Conservation (phyloP, 306 rosid species). For the Herpetospermum pedunculosum region DNA sequence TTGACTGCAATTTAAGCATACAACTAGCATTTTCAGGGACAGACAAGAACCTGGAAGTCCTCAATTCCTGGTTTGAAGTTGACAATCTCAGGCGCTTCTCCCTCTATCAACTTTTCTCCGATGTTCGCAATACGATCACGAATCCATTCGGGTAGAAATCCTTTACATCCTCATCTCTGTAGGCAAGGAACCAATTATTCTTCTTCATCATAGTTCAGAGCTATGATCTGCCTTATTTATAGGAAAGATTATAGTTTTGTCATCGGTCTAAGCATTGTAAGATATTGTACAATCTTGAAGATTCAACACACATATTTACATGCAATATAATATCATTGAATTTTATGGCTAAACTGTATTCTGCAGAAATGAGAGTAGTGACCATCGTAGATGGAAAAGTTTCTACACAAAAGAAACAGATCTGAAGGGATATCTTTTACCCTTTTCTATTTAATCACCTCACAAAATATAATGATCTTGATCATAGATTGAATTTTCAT, state of each 20-base stretch:
- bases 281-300: conserved; percentile 1
- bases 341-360: background rate
- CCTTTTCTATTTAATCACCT: background rate
- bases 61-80: conserved; percentile 85
- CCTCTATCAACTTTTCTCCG: conserved; percentile 45
- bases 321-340: background rate
- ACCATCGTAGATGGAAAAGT: background rate
- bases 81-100: conserved; percentile 47
- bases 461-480: background rate
- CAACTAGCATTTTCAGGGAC: conserved; percentile 83
- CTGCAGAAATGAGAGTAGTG: background rate
- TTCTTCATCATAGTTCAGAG: conserved; percentile 2
- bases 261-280: background rate
- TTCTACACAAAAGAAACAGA: background rate
- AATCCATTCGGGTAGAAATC: background rate
- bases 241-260: background rate
- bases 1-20: conserved; percentile 50
- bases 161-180: background rate
- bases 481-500: background rate
- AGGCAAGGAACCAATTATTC: background rate
- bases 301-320: background rate
- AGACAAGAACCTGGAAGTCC: conserved; percentile 58
- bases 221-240: background rate
- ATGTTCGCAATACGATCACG: conserved; percentile 34
- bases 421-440: background rate